Conservation (phyloP, 257 asterid genomes). For the Echium plantagineum region DNA sequence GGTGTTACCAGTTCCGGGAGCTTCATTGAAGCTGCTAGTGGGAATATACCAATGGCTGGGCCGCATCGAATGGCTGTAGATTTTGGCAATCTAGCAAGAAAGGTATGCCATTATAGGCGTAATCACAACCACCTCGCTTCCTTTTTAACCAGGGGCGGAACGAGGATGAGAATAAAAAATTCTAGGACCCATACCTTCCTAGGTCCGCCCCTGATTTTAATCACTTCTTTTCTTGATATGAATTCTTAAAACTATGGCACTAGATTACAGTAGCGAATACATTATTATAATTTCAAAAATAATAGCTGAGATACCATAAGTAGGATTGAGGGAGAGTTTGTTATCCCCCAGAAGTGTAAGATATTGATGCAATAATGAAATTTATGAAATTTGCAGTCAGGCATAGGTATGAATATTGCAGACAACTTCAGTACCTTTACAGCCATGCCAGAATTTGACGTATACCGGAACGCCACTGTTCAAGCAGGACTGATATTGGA, state of each 20-base stretch:
- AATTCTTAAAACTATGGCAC: too few species aligned
- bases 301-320: too few species aligned
- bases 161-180: too few species aligned
- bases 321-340: too few species aligned
- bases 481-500: constrained; percentile 40
- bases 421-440: constrained; percentile 8
- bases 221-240: too few species aligned
- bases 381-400: not conserved
- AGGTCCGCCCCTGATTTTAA: too few species aligned
- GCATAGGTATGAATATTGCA: not conserved
- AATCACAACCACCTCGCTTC: not conserved
- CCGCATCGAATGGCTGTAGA: constrained; percentile 15
- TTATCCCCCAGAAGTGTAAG: too few species aligned
- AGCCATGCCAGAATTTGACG: not conserved
- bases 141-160: too few species aligned
- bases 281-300: too few species aligned
- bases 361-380: not conserved
- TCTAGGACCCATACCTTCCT: too few species aligned
- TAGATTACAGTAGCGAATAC: too few species aligned
- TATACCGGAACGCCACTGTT: constrained; percentile 1
- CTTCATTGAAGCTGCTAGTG: constrained; percentile 7
- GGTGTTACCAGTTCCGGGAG: constrained; percentile 3
- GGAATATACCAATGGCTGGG: constrained; percentile 19
- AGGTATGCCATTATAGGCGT: constrained; percentile 20
- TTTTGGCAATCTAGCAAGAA: constrained; percentile 21